Conservation (phyloP, 1,139 yeast genomes). For the Arxiozyma heterogenica region DNA sequence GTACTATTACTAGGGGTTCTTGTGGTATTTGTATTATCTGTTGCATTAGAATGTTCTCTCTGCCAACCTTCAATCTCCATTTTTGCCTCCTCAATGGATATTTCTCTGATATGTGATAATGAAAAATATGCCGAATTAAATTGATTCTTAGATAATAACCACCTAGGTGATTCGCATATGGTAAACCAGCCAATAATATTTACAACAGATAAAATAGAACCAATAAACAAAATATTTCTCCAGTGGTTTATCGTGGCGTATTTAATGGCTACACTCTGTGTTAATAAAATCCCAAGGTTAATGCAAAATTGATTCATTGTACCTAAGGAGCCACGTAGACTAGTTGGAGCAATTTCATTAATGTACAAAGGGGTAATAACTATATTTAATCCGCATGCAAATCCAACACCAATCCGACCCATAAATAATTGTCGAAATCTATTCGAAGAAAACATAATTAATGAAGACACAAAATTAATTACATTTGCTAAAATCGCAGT, state of each 20-base stretch:
- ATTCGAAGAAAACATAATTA: conserved; percentile 47
- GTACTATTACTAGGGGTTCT: too few relatives aligned
- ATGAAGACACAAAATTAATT: conserved; percentile 59
- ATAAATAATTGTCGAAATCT: conserved; percentile 39
- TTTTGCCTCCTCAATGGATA: conserved; percentile 21
- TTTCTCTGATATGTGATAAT: conserved; percentile 31
- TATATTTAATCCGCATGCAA: conserved; percentile 80
- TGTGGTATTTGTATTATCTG: not conserved
- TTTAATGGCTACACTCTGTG: conserved; percentile 62
- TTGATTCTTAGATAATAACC: conserved; percentile 37
- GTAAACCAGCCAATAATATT: conserved; percentile 40
- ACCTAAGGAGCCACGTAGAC: conserved; percentile 68
- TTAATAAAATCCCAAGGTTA: conserved; percentile 70
- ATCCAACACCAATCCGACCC: conserved; percentile 72
- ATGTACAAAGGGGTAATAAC: conserved; percentile 78
- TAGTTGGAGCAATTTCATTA: conserved; percentile 67
- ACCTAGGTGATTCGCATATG: conserved; percentile 76
- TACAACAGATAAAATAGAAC: conserved; percentile 43
- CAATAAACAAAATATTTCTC: conserved; percentile 60
- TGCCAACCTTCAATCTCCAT: conserved; percentile 31
- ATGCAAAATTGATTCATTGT: conserved; percentile 81
- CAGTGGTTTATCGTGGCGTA: conserved; percentile 62
- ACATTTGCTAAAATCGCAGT: conserved; percentile 49
- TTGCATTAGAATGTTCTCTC: conserved; percentile 7
- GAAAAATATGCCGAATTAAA: conserved; percentile 32